A percentile compares a stretch with the other conserved stretches of the same genome.
Conservation (phyloP, 78 protist species). For the Chrysochromulina tobinii region DNA sequence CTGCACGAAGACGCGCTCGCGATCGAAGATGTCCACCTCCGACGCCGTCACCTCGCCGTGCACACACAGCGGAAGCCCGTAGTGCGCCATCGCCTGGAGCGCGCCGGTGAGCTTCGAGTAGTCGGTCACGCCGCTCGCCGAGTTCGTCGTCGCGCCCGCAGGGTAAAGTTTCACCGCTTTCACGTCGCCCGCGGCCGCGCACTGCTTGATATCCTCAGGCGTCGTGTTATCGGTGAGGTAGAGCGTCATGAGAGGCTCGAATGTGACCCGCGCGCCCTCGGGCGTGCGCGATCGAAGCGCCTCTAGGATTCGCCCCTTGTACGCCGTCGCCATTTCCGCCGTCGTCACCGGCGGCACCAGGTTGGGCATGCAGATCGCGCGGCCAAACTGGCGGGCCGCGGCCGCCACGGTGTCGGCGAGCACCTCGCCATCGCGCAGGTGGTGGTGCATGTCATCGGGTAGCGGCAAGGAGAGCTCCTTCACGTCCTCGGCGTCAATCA, state of each 20-base stretch:
- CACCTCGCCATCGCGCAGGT: constrained; percentile 46
- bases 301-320: neutral
- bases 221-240: constrained; percentile 39
- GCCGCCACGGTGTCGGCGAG: neutral
- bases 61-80: neutral
- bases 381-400: neutral
- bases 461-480: neutral
- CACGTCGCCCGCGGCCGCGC: neutral
- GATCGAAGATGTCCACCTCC: constrained; percentile 25
- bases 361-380: constrained; percentile 37
- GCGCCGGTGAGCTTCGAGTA: neutral
- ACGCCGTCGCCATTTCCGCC: neutral
- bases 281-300: neutral
- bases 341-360: constrained; percentile 23
- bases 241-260: constrained; percentile 31
- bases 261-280: neutral
- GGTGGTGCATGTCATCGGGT: constrained; percentile 43
- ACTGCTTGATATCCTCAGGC: neutral
- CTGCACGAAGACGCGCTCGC: constrained; percentile 17
- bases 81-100: neutral
- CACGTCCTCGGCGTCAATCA: too few relatives aligned
- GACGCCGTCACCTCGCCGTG: constrained; percentile 34
- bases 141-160: constrained; percentile 52
- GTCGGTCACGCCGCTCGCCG: constrained; percentile 21
- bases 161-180: constrained; percentile 44